Evolutionary conservation across 345 rosid species (phyloP).

Genomic region (Diplotaxis tenuifolia): DNA sequence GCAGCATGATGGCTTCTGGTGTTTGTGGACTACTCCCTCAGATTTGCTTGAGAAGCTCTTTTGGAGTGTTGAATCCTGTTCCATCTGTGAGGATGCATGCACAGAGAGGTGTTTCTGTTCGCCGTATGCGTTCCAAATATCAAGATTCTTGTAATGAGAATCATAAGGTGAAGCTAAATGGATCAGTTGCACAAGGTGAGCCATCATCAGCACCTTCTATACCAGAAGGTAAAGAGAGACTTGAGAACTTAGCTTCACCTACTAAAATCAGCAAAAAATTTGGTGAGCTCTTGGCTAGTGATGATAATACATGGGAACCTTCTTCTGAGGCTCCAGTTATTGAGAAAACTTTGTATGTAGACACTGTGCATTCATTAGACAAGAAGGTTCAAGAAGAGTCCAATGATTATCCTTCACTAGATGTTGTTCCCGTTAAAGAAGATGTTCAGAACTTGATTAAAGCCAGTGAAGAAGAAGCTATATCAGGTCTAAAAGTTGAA

Average conservation of each 20-base stretch:
- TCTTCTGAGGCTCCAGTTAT: constrained; percentile 39
- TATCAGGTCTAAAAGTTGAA: constrained; percentile 27
- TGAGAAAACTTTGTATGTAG: constrained; percentile 82
- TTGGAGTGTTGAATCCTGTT: constrained; percentile 57
- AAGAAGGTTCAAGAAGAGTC: constrained; percentile 37
- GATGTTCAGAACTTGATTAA: constrained; percentile 26
- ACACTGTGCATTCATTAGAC: constrained; percentile 47
- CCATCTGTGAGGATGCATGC: constrained; percentile 54
- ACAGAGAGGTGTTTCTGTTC: constrained; percentile 42
- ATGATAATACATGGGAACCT: constrained; percentile 47
- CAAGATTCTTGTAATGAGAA: constrained; percentile 40
- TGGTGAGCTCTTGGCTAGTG: constrained; percentile 53
- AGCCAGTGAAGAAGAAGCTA: constrained; percentile 20
- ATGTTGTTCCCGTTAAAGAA: constrained; percentile 36
- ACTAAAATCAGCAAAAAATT: constrained; percentile 36
- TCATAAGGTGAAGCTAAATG: constrained; percentile 33
- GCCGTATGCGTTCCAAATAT: constrained; percentile 42
- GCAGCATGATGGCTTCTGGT: constrained; percentile 43
- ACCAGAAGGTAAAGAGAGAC: constrained; percentile 18
- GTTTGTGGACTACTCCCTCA: constrained; percentile 78
- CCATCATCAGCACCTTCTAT: neutral
- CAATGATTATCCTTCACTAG: constrained; percentile 16
- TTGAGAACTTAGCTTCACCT: constrained; percentile 25
- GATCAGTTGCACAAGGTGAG: constrained; percentile 28
- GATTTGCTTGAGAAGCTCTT: constrained; percentile 59